A percentile compares a stretch with the other conserved stretches of the same genome.
Conservation (phyloP, 1,284 basidiomycete species). For the Rhodotorula sp. region DNA sequence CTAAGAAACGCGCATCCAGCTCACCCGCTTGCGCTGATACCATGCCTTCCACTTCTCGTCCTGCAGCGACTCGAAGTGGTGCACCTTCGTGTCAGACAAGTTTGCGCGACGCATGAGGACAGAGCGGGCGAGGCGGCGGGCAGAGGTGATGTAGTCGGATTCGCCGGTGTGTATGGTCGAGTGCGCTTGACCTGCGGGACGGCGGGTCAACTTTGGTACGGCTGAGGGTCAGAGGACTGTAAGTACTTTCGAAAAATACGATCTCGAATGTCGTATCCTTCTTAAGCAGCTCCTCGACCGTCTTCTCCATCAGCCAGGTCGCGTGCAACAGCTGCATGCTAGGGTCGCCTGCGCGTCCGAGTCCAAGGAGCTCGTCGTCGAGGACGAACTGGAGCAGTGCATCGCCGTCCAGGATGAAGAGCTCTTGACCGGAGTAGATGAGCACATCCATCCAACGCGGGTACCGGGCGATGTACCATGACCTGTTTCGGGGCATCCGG, state of each 20-base stretch:
- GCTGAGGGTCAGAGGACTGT: neutral
- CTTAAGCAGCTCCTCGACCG: slow-evolving; percentile 55
- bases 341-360: slow-evolving; percentile 54
- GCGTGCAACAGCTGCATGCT: slow-evolving; percentile 66
- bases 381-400: slow-evolving; percentile 61
- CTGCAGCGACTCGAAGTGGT: slow-evolving; percentile 53
- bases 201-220: neutral
- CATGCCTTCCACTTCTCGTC: slow-evolving; percentile 59
- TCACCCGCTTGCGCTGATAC: slow-evolving; percentile 52
- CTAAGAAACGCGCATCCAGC: neutral
- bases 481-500: neutral
- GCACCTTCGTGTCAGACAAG: slow-evolving; percentile 52
- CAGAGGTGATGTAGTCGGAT: slow-evolving; percentile 50
- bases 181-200: slow-evolving; percentile 52
- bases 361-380: slow-evolving; percentile 59
- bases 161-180: slow-evolving; percentile 51
- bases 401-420: slow-evolving; percentile 68
- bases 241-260: slow-evolving; percentile 61
- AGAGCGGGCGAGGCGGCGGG: slow-evolving; percentile 57
- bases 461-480: slow-evolving; percentile 32
- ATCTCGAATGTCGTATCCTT: slow-evolving; percentile 62
- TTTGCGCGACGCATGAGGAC: slow-evolving; percentile 58
- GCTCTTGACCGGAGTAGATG: slow-evolving; percentile 64
- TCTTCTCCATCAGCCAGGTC: slow-evolving; percentile 56
- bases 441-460: slow-evolving; percentile 65